Percentiles rank a stretch among this genome's conserved stretches.
Evolutionary conservation across 345 rosid genomes (phyloP).

Genomic region (Ceriops tagal): DNA sequence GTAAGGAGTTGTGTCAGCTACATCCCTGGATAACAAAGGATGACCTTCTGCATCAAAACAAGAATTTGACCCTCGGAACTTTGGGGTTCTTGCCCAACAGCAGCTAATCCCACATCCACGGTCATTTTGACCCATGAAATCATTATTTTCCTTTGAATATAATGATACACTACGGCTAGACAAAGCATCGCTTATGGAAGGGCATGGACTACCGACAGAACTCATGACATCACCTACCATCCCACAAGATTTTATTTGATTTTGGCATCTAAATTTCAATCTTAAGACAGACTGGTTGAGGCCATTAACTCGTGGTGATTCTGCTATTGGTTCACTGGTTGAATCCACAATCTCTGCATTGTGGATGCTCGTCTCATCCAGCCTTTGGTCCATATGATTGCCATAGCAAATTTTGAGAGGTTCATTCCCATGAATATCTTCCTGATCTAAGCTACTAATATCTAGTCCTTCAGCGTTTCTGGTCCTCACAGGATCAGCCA

Average conservation of each 20-base stretch:
- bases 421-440: conserved; percentile 19
- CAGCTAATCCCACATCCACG: conserved; percentile 66
- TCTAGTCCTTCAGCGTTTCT: conserved; percentile 22
- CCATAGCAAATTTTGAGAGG: conserved; percentile 28
- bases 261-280: conserved; percentile 25
- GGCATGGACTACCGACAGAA: conserved; percentile 47
- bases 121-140: conserved; percentile 31
- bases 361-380: conserved; percentile 27
- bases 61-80: conserved; percentile 55
- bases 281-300: conserved; percentile 22
- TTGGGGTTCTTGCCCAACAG: conserved; percentile 89
- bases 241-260: conserved; percentile 30
- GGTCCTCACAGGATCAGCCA: conserved; percentile 15
- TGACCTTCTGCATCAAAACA: conserved; percentile 64
- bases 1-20: conserved; percentile 22
- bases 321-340: conserved; percentile 33
- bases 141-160: conserved; percentile 48
- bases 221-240: conserved; percentile 54
- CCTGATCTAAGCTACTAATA: conserved; percentile 31
- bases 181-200: conserved; percentile 44
- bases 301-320: conserved; percentile 34
- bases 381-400: conserved; percentile 30
- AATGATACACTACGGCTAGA: conserved; percentile 44
- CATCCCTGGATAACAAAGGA: conserved; percentile 53
- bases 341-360: conserved; percentile 49